Percentiles rank a stretch among this genome's conserved stretches.
Evolutionary conservation across 805 yeast species (phyloP).

Genomic region (Candida argentea): DNA sequence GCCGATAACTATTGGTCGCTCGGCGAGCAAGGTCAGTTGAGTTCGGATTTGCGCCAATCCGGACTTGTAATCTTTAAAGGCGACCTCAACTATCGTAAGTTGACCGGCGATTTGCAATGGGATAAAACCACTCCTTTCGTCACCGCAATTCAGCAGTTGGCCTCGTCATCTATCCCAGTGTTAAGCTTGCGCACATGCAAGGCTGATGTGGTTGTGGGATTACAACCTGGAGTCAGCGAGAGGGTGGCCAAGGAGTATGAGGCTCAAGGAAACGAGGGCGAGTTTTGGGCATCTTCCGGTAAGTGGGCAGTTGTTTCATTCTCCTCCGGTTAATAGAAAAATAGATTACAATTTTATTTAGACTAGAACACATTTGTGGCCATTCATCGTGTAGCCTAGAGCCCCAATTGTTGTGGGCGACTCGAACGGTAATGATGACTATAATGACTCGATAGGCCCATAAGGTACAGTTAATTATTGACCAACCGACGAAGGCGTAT

Average conservation of each 20-base stretch:
- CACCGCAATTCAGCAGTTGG: conserved; percentile 61
- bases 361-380: background rate
- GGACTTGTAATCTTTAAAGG: conserved; percentile 82
- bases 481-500: no score
- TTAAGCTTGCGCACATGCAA: conserved; percentile 86
- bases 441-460: no score
- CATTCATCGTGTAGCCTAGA: background rate
- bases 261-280: conserved; percentile 51
- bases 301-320: conserved; percentile 86
- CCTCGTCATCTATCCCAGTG: conserved; percentile 49
- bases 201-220: conserved; percentile 91
- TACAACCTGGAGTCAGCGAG: conserved; percentile 63
- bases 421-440: no score
- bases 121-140: conserved; percentile 65
- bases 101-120: conserved; percentile 90
- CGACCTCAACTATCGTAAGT: conserved; percentile 88
- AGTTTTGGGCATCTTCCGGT: conserved; percentile 82
- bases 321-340: conserved; percentile 19
- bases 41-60: conserved; percentile 52
- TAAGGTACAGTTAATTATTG: no score
- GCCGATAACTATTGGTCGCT: conserved; percentile 69
- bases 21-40: conserved; percentile 52
- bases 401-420: no score
- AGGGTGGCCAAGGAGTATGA: conserved; percentile 54
- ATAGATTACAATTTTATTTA: conserved; percentile 1